Evolutionary conservation across 179 eudicot species (phyloP).

Genomic region (Vitellaria paradoxa): DNA sequence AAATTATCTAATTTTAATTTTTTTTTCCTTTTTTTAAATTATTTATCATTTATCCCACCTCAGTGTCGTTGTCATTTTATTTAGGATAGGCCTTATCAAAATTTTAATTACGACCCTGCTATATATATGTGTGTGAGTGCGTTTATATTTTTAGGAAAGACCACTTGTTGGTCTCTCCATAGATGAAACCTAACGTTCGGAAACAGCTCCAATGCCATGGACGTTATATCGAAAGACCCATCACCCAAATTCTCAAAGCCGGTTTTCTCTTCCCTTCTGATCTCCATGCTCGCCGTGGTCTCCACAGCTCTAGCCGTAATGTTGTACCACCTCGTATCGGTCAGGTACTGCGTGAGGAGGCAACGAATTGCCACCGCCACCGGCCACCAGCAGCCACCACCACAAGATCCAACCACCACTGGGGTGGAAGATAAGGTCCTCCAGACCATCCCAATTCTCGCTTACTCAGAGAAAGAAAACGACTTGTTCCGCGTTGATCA

Average conservation of each 20-base stretch:
- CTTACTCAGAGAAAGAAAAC: slow-evolving; percentile 24
- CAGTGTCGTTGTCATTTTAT: too few species aligned
- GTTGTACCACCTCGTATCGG: slow-evolving; percentile 26
- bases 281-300: slow-evolving; percentile 30
- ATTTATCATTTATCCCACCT: too few species aligned
- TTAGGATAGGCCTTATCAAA: too few species aligned
- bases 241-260: not conserved
- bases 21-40: too few species aligned
- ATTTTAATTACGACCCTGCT: too few species aligned
- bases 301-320: slow-evolving; percentile 14
- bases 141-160: too few species aligned
- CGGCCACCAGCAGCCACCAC: not conserved
- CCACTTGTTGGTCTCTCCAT: not conserved
- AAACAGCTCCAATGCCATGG: slow-evolving; percentile 6
- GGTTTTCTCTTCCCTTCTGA: slow-evolving; percentile 23
- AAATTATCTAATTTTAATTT: too few species aligned
- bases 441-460: slow-evolving; percentile 33
- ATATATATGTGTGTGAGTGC: too few species aligned
- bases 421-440: slow-evolving; percentile 40
- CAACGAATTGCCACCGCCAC: not conserved
- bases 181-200: not conserved
- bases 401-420: not conserved
- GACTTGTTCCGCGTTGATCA: slow-evolving; percentile 17
- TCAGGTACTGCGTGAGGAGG: slow-evolving; percentile 30
- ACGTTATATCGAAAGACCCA: not conserved